Base-by-base conservation (phyloP, 345 rosid species). In the Salix udensis region DNA sequence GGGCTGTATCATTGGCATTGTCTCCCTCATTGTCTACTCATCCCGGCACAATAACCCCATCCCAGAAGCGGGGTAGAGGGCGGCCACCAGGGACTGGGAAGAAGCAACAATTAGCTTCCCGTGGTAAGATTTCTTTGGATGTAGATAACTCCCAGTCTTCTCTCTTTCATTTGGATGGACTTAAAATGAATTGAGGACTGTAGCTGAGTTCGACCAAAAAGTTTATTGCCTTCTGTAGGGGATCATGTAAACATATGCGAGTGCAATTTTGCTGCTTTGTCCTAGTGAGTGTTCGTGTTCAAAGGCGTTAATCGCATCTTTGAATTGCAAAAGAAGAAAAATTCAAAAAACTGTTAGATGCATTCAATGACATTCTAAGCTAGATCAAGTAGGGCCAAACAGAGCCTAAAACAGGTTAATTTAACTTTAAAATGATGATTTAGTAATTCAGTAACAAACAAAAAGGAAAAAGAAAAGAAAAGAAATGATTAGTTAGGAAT, bases 61-160 rank as follows among this genome's bases (percentile, higher is more conserved):
- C 88, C 36, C 94, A 88, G 80, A 95, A 89, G 86, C 87, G 98
- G 55, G 97, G 97, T 24, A 88, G 98, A 81, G 99, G 99, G 71
- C 86, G 98, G 53, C 98, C 98, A 39, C 97, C 92, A 0, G 98
- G 97, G 60, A 88, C 87, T 24, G 94, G 98, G 67, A 88, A 86
- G 90, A 96, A 93, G 84, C 96, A 89, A 72, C 89, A 87, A 64
- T 76, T 85, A 58, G 82, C 89, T 87, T 88, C 96, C 48, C 84
- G 82, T 36, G 98, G 97, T 91, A 86, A 80, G 82, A 39, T 30
- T 83, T 68, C 74, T 65, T 60, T 34, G 31, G 10, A 21, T 48
- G 8, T 44, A 31, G n/a, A n/a, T n/a, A n/a, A n/a, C n/a, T n/a
- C n/a, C n/a, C n/a, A n/a, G 62, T 46, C 65, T 75, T 69, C 6